Base-by-base conservation (phyloP, 2,329 filamentous ascomycete genomes). In the Chrysosporium keratinophilum region DNA sequence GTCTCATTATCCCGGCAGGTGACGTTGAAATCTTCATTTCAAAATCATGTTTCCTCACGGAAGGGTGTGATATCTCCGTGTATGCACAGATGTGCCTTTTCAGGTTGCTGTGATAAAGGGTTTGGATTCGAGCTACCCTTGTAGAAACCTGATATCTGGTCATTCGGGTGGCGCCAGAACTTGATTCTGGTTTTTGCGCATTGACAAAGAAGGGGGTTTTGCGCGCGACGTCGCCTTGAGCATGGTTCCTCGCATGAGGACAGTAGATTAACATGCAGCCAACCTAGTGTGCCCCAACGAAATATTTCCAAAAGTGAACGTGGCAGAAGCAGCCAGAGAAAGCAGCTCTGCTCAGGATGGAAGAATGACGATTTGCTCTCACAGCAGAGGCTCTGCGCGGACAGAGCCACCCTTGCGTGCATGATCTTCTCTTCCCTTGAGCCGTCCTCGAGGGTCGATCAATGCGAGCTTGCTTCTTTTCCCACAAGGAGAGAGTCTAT, bases 1-100 rank as follows among this genome's bases (percentile, higher is more conserved):
- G 50, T 52, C 50, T 52, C 41, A 52, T n/a, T 45, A 52, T 52
- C 50, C 50, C 20, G 35, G 50, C 15, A 12, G 3, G 14, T 12
- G 33, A 45, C 4, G 17, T 14, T 35, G 17, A 23, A 20, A 37
- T 28, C 14, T 44, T 43, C 37, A 43, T 34, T 37, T 41, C 47
- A 17, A 17, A 41, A 41, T 14, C 19, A 3, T 4, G 23, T 12
- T 37, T 37, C 35, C 35, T 37, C 35, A 37, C 23, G 23, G 35
- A 37, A 12, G 35, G n/a, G 10, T 12, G n/a, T 37, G n/a, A 37
- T 37, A 37, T 5, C n/a, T 37, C 10, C n/a, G 35, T 37, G 11
- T 37, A n/a, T 5, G n/a, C n/a, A n/a, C 35, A 37, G 35, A 12
- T 37, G 35, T 37, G 35, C 11, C n/a, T 12, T 37, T 37, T 9